Evolutionary conservation across 75 land plant genomes (phyloP), one percentile per base, ranked within the genome.

Genomic region (Chamaecyparis obtusa): DNA sequence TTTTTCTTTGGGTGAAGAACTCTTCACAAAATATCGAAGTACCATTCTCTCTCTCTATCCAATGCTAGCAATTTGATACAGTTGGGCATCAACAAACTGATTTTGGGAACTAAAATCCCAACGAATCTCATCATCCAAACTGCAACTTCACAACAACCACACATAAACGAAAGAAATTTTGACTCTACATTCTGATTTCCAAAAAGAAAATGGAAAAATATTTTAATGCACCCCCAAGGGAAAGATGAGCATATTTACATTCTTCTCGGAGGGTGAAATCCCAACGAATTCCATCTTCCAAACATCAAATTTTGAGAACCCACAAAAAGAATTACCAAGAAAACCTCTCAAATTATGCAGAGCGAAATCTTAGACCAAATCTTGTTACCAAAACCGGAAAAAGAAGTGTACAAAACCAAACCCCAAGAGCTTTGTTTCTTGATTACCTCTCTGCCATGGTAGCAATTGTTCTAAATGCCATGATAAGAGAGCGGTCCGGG

Each of bases 391-490:
- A 27, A 64, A 64, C 69, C 9, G 69, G 9, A 64, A 21, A 24
- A 27, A 64, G 5, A 64, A 64, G 21, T 27, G 7, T 0, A 64
- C 24, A 64, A 64, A 64, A 64, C 6, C 3, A 57, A 57, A 57
- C 64, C 64, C 64, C 64, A 57, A 19, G 19, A 17, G 1, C 5
- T 17, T 17, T 57, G 0, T 7, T 21, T 60, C 33, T 32, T 33
- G 32, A 77, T 78, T 33, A 96, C 96, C 98, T 92, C 85, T 96
- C 98, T 83, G 98, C 93, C 98, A 96, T 96, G 88, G 94, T 93
- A 11, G 95, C 93, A 39, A 97, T 94, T 79, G 93, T 88, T 55
- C 89, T 88, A 86, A 97, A 95, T 17, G 99, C 99, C 39, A 91
- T 54, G 54, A 94, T 90, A 27, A 97, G 92, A 9, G 92, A 83